Conservation (phyloP, 345 rosid species). For the Lepidium africanum region DNA sequence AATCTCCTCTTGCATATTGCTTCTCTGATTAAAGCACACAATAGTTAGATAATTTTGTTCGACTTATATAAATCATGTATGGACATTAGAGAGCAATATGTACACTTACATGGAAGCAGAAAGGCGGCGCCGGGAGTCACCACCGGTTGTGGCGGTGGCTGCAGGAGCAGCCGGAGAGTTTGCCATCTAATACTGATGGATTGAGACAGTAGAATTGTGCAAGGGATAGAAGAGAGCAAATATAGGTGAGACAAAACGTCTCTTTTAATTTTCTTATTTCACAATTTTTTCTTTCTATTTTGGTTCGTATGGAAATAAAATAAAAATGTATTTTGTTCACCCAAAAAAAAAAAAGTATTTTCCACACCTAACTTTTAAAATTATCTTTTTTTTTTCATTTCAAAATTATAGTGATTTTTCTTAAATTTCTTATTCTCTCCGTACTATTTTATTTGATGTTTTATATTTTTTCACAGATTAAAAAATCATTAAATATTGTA, state of each 20-base stretch:
- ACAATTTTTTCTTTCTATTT: conserved; percentile 4
- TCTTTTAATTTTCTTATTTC: conserved; percentile 38
- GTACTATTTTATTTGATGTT: too few species aligned
- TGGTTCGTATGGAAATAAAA: neutral
- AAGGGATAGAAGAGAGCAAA: conserved; percentile 16
- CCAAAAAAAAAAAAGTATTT: neutral
- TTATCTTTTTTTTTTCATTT: neutral
- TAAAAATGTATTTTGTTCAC: neutral
- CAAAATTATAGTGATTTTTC: neutral
- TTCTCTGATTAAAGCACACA: conserved; percentile 40
- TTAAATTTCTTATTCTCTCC: too few species aligned
- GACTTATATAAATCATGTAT: neutral
- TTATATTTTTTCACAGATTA: too few species aligned
- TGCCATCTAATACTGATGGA: conserved; percentile 20
- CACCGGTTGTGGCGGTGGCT: conserved; percentile 1
- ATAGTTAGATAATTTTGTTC: neutral
- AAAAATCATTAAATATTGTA: too few species aligned
- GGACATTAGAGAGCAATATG: neutral
- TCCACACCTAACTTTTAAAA: conserved; percentile 7
- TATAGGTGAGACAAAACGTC: conserved; percentile 37
- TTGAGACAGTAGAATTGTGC: conserved; percentile 1
- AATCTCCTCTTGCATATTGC: conserved; percentile 54
- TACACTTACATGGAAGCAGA: conserved; percentile 24
- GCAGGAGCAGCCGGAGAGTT: conserved; percentile 20
- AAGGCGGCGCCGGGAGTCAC: conserved; percentile 30